Conservation (phyloP, 768 basidiomycete species). For the Trametes cinnabarina region DNA sequence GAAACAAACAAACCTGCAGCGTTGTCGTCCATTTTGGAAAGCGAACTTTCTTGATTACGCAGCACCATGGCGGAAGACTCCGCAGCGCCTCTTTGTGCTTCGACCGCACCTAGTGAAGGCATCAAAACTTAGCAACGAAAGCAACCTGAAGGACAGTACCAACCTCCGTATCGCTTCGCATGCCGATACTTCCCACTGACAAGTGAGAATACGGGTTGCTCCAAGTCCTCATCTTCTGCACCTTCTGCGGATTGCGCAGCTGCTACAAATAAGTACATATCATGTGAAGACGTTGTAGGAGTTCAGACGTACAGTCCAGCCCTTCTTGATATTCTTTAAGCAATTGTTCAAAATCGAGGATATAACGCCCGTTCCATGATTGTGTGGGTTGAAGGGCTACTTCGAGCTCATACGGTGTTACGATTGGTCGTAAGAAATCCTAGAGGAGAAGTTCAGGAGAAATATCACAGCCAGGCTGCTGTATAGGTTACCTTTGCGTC, state of each 20-base stretch:
- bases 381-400: constrained; percentile 70
- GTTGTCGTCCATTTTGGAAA: constrained; percentile 57
- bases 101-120: neutral
- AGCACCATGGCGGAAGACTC: constrained; percentile 48
- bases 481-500: constrained; percentile 68
- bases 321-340: constrained; percentile 37
- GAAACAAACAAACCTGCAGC: constrained; percentile 57
- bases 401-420: constrained; percentile 91
- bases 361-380: constrained; percentile 74
- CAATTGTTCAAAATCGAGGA: constrained; percentile 71
- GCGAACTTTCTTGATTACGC: constrained; percentile 60
- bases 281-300: neutral
- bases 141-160: constrained; percentile 9
- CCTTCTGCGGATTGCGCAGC: neutral
- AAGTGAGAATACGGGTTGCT: constrained; percentile 81
- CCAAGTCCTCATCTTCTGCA: constrained; percentile 50
- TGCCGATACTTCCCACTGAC: constrained; percentile 84
- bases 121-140: neutral
- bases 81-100: constrained; percentile 16
- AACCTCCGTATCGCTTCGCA: constrained; percentile 61
- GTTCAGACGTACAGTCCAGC: neutral
- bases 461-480: too few species aligned
- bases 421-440: constrained; percentile 89
- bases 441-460: constrained; percentile 28
- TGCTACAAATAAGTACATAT: too few species aligned